Evolutionary conservation across 768 basidiomycete genomes (phyloP).

Genomic region (Rhodotorula babjevae): DNA sequence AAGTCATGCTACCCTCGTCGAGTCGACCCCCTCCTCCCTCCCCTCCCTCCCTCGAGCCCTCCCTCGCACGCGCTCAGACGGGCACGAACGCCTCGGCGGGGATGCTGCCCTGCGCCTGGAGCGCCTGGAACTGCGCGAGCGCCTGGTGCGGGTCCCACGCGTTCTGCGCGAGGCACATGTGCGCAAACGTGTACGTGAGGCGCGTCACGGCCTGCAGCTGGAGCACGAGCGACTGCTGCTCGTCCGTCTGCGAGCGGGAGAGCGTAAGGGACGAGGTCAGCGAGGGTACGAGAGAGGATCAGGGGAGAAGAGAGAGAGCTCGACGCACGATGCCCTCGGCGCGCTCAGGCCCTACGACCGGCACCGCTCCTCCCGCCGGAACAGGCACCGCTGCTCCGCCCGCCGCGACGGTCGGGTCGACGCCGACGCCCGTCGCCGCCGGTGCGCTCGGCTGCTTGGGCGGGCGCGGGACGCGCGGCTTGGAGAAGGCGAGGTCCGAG

Average conservation of each 20-base stretch:
- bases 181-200: conserved; percentile 70
- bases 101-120: conserved; percentile 48
- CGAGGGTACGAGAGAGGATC: background rate
- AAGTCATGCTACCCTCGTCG: no score
- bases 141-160: conserved; percentile 78
- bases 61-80: background rate
- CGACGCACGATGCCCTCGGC: conserved; percentile 32
- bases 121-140: conserved; percentile 75
- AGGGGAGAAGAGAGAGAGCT: no score
- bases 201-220: conserved; percentile 68
- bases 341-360: conserved; percentile 16
- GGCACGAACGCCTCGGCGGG: conserved; percentile 39
- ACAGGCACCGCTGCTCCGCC: background rate
- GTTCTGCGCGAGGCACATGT: conserved; percentile 80
- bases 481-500: conserved; percentile 75
- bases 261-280: background rate
- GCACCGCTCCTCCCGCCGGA: background rate
- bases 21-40: background rate
- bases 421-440: conserved; percentile 37
- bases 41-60: background rate
- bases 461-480: conserved; percentile 47
- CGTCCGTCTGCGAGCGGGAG: conserved; percentile 58
- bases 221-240: conserved; percentile 65
- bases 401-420: conserved; percentile 2
- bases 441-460: conserved; percentile 43